These are phyloP conservation scores for Verbena officinalis DNA, from an alignment of 257 asterid genomes.

Conservation along the genomic window DNA sequence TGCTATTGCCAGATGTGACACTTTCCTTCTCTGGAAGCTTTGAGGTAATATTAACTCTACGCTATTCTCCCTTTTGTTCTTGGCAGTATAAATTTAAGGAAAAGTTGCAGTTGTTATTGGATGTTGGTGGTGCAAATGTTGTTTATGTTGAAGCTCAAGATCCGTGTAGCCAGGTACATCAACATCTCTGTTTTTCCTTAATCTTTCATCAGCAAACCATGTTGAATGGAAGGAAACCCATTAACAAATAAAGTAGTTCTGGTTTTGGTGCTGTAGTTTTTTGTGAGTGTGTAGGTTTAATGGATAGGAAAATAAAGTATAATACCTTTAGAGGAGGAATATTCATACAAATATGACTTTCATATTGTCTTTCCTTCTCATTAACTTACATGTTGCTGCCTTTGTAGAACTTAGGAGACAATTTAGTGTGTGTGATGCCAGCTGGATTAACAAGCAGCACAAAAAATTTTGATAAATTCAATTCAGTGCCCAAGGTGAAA, in stretches of 20 bases:
- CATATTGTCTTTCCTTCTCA: constrained; percentile 18
- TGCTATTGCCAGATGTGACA: constrained; percentile 1
- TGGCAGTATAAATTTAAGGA: constrained; percentile 79
- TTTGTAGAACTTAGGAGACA: constrained; percentile 58
- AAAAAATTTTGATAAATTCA: constrained; percentile 38
- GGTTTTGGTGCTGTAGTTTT: not conserved
- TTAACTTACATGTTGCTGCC: constrained; percentile 24
- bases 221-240: constrained; percentile 10
- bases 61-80: constrained; percentile 18
- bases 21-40: constrained; percentile 6
- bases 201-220: constrained; percentile 16
- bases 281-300: not conserved
- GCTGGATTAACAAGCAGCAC: constrained; percentile 42
- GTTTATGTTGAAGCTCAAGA: constrained; percentile 49
- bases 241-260: constrained; percentile 9
- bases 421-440: constrained; percentile 63
- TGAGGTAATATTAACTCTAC: constrained; percentile 14
- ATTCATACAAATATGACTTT: too few species aligned
- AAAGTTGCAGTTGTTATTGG: constrained; percentile 68
- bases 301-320: not conserved
- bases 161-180: constrained; percentile 51
- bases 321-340: not conserved
- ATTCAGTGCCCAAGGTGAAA: constrained; percentile 58
- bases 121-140: constrained; percentile 78
- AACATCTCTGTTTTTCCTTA: constrained; percentile 21